Evolutionary conservation across 176 grass and related monocot species (phyloP).

Genomic region (Microstegium vimineum): DNA sequence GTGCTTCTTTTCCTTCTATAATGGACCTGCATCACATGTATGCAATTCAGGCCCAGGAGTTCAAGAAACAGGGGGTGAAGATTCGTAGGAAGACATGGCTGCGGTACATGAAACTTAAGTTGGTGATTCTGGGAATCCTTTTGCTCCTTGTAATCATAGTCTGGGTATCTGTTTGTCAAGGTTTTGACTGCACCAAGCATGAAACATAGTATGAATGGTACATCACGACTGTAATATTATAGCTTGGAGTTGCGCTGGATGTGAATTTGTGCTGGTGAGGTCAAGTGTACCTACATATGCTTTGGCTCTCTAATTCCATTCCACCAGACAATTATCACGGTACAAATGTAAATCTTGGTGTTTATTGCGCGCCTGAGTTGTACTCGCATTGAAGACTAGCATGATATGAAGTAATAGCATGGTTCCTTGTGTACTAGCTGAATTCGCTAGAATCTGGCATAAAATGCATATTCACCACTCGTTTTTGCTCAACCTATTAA

Average conservation of each 20-base stretch:
- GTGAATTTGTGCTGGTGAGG: conserved; percentile 15
- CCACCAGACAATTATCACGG: neutral
- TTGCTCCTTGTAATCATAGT: conserved; percentile 80
- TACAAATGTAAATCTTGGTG: conserved; percentile 31
- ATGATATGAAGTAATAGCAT: neutral
- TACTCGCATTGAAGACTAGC: conserved; percentile 15
- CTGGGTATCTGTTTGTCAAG: conserved; percentile 90
- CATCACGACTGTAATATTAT: neutral
- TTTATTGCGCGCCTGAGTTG: neutral
- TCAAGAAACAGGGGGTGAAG: conserved; percentile 84
- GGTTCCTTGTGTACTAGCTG: neutral
- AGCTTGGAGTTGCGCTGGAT: neutral
- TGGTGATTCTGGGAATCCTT: conserved; percentile 75
- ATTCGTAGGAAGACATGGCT: conserved; percentile 90
- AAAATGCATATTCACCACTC: neutral
- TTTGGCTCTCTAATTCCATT: conserved; percentile 4
- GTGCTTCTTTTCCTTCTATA: neutral
- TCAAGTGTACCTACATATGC: neutral
- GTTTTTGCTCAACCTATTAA: neutral
- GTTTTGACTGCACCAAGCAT: conserved; percentile 95
- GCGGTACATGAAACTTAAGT: conserved; percentile 92
- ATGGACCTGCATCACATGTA: neutral
- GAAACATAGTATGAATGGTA: conserved; percentile 26
- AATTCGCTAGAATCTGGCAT: neutral
- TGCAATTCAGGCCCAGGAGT: conserved; percentile 74